Base-by-base conservation (phyloP, 345 rosid species). In the Iberis pinnata region DNA sequence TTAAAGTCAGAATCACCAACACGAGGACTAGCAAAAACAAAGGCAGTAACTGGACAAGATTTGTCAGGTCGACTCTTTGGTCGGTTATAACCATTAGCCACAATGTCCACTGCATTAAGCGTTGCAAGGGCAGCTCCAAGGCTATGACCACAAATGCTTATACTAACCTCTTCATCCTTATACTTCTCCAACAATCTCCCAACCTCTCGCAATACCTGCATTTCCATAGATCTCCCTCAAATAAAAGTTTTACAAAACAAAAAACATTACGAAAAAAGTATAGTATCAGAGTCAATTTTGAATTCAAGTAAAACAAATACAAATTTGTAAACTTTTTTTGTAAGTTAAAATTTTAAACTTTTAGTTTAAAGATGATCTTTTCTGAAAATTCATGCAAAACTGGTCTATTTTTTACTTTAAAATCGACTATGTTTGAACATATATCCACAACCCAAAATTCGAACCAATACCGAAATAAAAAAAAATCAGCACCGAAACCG, bases 121-220 rank as follows among this genome's bases (percentile, higher is more conserved):
- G 92, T 81, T 6, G 84, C 86, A 0, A 79, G 44, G 0, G 81
- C 86, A 2, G 86, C 83, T 1, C 90, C 88, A 57, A 79, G 60
- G 61, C 88, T 77, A 74, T 86, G 88, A 3, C 92, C 88, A 0
- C 80, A 71, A 17, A 79, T 18, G 0, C 76, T 81, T 58, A 83
- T 77, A 55, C 95, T 83, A n/a, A 79, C 70, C 24, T 83, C 90
- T 64, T 86, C 90, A 2, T 73, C 72, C 46, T 74, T 73, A 68
- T 60, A 83, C 53, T 54, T 44, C 16, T 79, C 81, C 47, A 83
- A 71, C 18, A 80, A 62, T 65, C 80, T 77, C 57, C 48, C 75
- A 12, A 83, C 56, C 66, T 78, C 90, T 22, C 56, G 50, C 40
- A 67, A 32, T 17, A 68, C 68, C 73, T 68, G 46, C 24, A 1